Evolutionary conservation across 1,284 basidiomycete genomes (phyloP), one percentile per base, ranked within the genome.

Genomic region (Uromyces viciae-fabae): DNA sequence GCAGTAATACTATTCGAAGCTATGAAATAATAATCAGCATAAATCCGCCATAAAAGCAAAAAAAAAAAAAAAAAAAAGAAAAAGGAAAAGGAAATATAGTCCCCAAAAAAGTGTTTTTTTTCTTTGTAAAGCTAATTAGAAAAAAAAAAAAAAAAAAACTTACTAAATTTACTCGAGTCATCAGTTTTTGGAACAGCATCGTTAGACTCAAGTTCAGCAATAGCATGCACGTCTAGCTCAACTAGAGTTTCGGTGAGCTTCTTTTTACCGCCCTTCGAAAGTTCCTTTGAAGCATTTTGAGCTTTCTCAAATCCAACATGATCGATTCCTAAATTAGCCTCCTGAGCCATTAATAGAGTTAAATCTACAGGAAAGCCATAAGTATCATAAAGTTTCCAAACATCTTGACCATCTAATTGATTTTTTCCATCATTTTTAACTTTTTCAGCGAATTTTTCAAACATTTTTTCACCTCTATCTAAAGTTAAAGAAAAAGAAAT

Each of bases 291-390:
- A 82, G 90, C 90, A 38, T 92, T 90, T 85, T 95, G 93, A 15
- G 97, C 97, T 84, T 91, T 90, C 83, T 95, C 94, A 84, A 98
- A 97, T 84, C 95, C 95, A 60, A 88, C 89, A 83, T 97, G 91
- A 85, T 98, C 94, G 84, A 99, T 90, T 31, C 89, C 89, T 62
- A 99, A 88, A 0, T 91, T 92, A 43, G 94, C 89, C 86, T 99
- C 96, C 86, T 97, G 94, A 33, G 97, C 96, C 96, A 99, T 99
- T 83, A 99, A 89, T 77, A 93, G 91, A 1, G 97, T 99, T 52
- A 99, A 88, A 85, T 99, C 96, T 75, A 95, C 94, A 0, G 96
- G 97, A 89, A 99, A 99, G 58, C 96, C 96, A 86, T 94, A 99
- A 0, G 97, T 99, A 86, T 99, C 97, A 86, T 99, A 99, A 75